Base-by-base conservation (phyloP, 1,284 basidiomycete species). In the Cystobasidium sp. region DNA sequence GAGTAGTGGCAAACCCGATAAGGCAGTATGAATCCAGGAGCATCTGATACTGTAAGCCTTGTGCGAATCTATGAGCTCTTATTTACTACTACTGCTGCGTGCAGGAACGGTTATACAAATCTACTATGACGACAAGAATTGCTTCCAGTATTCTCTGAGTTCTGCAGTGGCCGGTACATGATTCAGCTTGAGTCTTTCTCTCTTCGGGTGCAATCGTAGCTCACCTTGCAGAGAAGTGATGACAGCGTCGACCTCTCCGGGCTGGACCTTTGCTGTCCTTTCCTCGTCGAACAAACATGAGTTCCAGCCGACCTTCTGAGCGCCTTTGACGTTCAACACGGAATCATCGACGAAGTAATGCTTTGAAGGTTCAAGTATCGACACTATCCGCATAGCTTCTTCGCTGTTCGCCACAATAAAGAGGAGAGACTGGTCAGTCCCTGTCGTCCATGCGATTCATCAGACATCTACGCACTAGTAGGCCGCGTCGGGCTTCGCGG, bases 281-380 rank as follows among this genome's bases (percentile, higher is more conserved):
- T 74, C 62, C 41, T 74, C 72, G 55, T 74, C 72, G 46, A 68
- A 74, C 3, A 59, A 20, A 22, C 46, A 74, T 8, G 55, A 31
- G 14, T 61, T 61, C 64, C 64, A 74, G 14, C 72, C 72, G 1
- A 68, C 18, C 9, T 22, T 31, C 37, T 74, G 59, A 20, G 64
- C 56, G n/a, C 72, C 72, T 63, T 65, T 64, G 39, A 68, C 58
- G 47, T 74, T 74, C 41, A 74, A 56, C 8, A 51, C 22, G 6
- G 72, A 74, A 46, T 74, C 72, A 41, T 74, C 72, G 14, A 74
- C 65, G 24, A 74, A 74, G 72, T 74, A 68, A 44, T 74, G 72
- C 55, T 63, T 47, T n/a, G 55, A 31, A 1, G 65, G 64, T 16
- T 74, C 65, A 10, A 55, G 9, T 1, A 68, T 53, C 41, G 37